Base-by-base conservation (phyloP, 495 filamentous ascomycete species). In the Baudoinia panamericana region DNA sequence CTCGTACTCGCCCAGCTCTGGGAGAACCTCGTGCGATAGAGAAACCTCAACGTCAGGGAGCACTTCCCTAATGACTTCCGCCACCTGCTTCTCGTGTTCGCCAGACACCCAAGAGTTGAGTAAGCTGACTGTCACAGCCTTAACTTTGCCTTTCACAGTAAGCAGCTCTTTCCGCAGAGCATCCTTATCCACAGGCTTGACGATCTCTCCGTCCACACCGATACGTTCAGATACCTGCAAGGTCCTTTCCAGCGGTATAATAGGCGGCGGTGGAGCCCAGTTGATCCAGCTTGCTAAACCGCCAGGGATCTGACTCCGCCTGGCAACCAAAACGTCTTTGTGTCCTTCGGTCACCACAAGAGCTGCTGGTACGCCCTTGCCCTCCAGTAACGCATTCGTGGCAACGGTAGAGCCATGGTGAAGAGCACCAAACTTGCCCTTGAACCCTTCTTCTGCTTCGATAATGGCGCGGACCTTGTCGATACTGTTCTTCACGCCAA, bases 1-100 rank as follows among this genome's bases (percentile, higher is more conserved):
- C 50, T 71, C 67, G 33, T 70, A 71, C 45, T 71, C 68, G 7
- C 66, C 65, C 0, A 69, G 59, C 50, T 71, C 68, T 0, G 60
- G 57, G 15, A 70, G 45, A 0, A 70, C 66, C 39, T 69, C 65
- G 3, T 57, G 60, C 0, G 65, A 70, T 25, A 63, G 55, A 8
- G 64, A 65, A 1, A 71, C 37, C 0, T 63, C 52, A 9, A 64
- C 47, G 26, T 60, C 51, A 2, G 55, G 30, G 0, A 66, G 60
- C 2, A 67, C 53, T 30, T 63, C 64, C 15, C 62, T 52, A 0
- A 69, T 53, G 1, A 65, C 35, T 2, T 54, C 39, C n/a, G 55
- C 52, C 1, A 64, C 66, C 12, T 49, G 43, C 0, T 46, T 34
- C 48, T 71, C 67, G 48, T 71, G 64, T 2, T 46, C 43, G 13